A percentile compares a stretch with the other conserved stretches of the same genome.
Conservation (phyloP, 805 yeast species). For the Metschnikowia drakensbergensis region DNA sequence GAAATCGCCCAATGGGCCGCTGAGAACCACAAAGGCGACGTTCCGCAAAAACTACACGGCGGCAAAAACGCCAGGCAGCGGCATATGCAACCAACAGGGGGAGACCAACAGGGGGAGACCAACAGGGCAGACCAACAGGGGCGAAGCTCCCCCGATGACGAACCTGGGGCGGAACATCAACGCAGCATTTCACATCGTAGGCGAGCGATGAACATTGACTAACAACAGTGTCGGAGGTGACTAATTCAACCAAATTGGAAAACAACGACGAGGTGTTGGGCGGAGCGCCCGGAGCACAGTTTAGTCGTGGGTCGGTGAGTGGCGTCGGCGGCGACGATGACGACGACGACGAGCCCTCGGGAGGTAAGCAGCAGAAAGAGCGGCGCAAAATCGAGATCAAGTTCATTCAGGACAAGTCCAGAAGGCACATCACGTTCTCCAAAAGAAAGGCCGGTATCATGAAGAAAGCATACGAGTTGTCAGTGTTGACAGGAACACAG, state of each 20-base stretch:
- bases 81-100: too few species aligned
- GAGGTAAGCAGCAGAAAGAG: conserved; percentile 51
- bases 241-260: conserved; percentile 37
- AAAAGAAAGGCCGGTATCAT: conserved; percentile 98
- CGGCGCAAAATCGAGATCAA: conserved; percentile 92
- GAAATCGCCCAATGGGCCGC: too few species aligned
- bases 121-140: not conserved
- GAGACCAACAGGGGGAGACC: too few species aligned
- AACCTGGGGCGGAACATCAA: too few species aligned
- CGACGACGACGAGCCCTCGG: conserved; percentile 47
- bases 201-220: conserved; percentile 1
- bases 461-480: conserved; percentile 98
- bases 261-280: conserved; percentile 22
- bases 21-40: too few species aligned
- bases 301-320: conserved; percentile 20
- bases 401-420: conserved; percentile 94
- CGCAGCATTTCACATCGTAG: not conserved
- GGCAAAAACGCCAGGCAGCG: too few species aligned
- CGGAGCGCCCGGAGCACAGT: conserved; percentile 22
- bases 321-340: conserved; percentile 45
- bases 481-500: conserved; percentile 96
- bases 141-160: too few species aligned
- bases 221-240: conserved; percentile 37
- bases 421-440: conserved; percentile 96
- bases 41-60: too few species aligned